Conservation (phyloP, 768 basidiomycete genomes). For the Russula olivacea region DNA sequence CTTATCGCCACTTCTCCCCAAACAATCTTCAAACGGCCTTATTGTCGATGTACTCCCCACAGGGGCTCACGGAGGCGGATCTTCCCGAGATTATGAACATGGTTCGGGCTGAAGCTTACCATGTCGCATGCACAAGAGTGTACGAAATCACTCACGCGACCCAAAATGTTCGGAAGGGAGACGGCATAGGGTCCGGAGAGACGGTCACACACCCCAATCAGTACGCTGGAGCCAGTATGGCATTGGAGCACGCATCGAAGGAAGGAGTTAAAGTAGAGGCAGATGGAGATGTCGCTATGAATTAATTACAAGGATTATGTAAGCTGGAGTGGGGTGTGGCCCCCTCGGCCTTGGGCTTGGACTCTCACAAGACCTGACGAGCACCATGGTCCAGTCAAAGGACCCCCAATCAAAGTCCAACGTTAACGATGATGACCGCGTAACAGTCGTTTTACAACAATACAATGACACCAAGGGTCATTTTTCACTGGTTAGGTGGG, state of each 20-base stretch:
- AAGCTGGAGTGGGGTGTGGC: neutral
- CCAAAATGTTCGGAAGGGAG: conserved; percentile 75
- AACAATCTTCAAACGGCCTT: conserved; percentile 80
- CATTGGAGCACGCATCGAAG: conserved; percentile 44
- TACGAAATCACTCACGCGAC: conserved; percentile 86
- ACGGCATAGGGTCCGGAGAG: conserved; percentile 81
- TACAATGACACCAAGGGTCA: conserved; percentile 90
- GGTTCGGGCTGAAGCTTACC: conserved; percentile 78
- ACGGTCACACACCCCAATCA: conserved; percentile 94
- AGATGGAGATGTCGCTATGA: conserved; percentile 35
- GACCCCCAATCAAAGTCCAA: conserved; percentile 29
- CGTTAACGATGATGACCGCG: conserved; percentile 26
- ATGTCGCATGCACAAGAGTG: conserved; percentile 94
- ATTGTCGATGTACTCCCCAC: conserved; percentile 56
- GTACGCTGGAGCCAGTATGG: conserved; percentile 69
- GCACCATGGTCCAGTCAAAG: conserved; percentile 49
- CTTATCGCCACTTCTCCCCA: conserved; percentile 81
- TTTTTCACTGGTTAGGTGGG: conserved; percentile 92
- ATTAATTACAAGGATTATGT: conserved; percentile 7
- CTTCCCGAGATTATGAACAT: conserved; percentile 75
- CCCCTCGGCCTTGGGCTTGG: neutral
- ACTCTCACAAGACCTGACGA: conserved; percentile 16
- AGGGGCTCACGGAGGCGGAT: conserved; percentile 61
- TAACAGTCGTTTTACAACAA: conserved; percentile 56
- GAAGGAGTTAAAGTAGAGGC: conserved; percentile 28